These are phyloP conservation scores for Dothistroma pini DNA, from an alignment of 2,329 filamentous ascomycete species.

Conservation along the genomic window DNA sequence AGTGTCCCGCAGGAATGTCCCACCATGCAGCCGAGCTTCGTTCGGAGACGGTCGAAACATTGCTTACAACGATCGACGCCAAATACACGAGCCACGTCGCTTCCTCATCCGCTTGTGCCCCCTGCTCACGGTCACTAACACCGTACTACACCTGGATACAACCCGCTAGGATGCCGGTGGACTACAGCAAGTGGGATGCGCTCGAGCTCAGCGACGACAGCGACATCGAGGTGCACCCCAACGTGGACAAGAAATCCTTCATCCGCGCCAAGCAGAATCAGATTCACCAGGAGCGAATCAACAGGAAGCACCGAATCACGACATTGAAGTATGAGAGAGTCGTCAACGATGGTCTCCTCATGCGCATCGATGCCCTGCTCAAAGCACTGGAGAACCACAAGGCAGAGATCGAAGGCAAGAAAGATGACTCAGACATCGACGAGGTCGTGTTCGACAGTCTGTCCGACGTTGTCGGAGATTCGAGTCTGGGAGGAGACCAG, in stretches of 20 bases:
- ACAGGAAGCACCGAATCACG: slow-evolving; percentile 83
- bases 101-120: not conserved
- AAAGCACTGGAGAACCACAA: slow-evolving; percentile 70
- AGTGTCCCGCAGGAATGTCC: not conserved
- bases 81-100: not conserved
- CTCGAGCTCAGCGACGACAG: slow-evolving; percentile 98
- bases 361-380: slow-evolving; percentile 77
- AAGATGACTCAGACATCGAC: slow-evolving; percentile 61
- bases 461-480: slow-evolving; percentile 66
- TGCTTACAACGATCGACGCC: not conserved
- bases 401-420: slow-evolving; percentile 53
- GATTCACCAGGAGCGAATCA: slow-evolving; percentile 85
- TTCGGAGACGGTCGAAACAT: not conserved
- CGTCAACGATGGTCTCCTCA: slow-evolving; percentile 86
- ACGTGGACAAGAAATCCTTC: slow-evolving; percentile 97
- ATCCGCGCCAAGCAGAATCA: slow-evolving; percentile 97
- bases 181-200: slow-evolving; percentile 77
- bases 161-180: slow-evolving; percentile 50
- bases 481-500: slow-evolving; percentile 67
- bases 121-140: not conserved
- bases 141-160: not conserved
- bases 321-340: slow-evolving; percentile 88
- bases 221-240: slow-evolving; percentile 96
- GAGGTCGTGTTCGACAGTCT: slow-evolving; percentile 86
- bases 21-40: not conserved